Conservation (phyloP, 352 stramenopile species). For the Phytopythium montanum region DNA sequence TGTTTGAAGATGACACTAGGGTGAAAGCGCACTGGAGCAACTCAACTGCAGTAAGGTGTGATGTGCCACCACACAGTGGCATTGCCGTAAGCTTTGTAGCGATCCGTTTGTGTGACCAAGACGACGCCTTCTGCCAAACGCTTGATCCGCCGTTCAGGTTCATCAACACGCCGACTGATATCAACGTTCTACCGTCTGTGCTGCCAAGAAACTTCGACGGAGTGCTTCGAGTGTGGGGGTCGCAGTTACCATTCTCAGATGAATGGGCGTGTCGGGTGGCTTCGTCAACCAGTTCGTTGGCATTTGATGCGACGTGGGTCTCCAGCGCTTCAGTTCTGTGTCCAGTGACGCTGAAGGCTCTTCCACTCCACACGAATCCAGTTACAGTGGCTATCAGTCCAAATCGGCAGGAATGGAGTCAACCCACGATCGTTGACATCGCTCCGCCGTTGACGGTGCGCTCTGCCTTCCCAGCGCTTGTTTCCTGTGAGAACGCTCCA, state of each 20-base stretch:
- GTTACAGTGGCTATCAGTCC: constrained; percentile 30
- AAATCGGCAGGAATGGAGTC: constrained; percentile 48
- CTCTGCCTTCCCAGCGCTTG: constrained; percentile 10
- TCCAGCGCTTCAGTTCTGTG: constrained; percentile 30
- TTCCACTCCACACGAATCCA: constrained; percentile 1
- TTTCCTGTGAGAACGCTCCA: constrained; percentile 13
- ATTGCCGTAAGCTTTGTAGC: constrained; percentile 6
- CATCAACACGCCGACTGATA: constrained; percentile 15
- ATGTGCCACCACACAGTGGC: constrained; percentile 12
- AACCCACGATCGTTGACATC: constrained; percentile 9
- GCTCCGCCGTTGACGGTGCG: constrained; percentile 16
- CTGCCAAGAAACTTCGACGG: constrained; percentile 37
- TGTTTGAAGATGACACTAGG: constrained; percentile 19
- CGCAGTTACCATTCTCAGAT: constrained; percentile 16
- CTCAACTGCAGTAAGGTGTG: constrained; percentile 22
- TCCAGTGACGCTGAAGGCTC: constrained; percentile 5
- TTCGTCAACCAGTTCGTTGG: background rate
- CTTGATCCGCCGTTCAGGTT: constrained; percentile 31
- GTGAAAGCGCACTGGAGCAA: constrained; percentile 21
- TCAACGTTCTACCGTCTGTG: constrained; percentile 9
- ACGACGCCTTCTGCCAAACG: constrained; percentile 14
- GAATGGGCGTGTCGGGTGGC: constrained; percentile 24
- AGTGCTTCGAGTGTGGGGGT: constrained; percentile 22
- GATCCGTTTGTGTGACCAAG: constrained; percentile 21
- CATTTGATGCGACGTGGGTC: constrained; percentile 14